Conservation (phyloP, 2,329 filamentous ascomycete genomes). For the Corynespora cassiicola region DNA sequence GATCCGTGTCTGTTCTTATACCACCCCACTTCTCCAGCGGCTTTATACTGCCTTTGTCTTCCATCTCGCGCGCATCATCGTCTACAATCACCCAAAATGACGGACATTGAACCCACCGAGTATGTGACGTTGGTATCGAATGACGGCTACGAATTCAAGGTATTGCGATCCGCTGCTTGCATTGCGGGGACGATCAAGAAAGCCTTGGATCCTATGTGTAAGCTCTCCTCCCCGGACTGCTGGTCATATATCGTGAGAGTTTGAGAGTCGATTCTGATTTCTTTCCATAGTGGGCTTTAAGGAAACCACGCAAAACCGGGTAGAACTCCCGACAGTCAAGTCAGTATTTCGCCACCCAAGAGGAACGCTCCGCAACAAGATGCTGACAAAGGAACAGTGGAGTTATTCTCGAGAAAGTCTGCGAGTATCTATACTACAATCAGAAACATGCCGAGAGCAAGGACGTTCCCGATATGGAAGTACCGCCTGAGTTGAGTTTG, state of each 20-base stretch:
- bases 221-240: conserved; percentile 23
- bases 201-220: conserved; percentile 75
- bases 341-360: conserved; percentile 48
- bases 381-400: conserved; percentile 58
- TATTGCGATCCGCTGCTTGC: conserved; percentile 73
- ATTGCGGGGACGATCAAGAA: conserved; percentile 75
- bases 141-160: conserved; percentile 79
- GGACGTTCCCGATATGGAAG: conserved; percentile 81
- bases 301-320: conserved; percentile 70
- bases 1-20: conserved; percentile 13
- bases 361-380: background rate
- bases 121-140: conserved; percentile 79
- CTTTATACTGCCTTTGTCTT: no score
- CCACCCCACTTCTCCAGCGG: background rate
- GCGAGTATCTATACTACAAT: conserved; percentile 85
- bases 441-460: conserved; percentile 73
- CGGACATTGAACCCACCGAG: conserved; percentile 55
- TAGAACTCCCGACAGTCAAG: conserved; percentile 76
- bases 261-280: conserved; percentile 1
- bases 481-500: conserved; percentile 78
- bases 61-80: conserved; percentile 9
- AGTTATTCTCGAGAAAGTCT: conserved; percentile 78
- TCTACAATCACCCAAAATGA: conserved; percentile 18
- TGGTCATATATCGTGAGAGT: background rate
- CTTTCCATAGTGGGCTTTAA: conserved; percentile 63